Base-by-base conservation (phyloP, 176 grass and related monocot genomes). In the Zoysia japonica region DNA sequence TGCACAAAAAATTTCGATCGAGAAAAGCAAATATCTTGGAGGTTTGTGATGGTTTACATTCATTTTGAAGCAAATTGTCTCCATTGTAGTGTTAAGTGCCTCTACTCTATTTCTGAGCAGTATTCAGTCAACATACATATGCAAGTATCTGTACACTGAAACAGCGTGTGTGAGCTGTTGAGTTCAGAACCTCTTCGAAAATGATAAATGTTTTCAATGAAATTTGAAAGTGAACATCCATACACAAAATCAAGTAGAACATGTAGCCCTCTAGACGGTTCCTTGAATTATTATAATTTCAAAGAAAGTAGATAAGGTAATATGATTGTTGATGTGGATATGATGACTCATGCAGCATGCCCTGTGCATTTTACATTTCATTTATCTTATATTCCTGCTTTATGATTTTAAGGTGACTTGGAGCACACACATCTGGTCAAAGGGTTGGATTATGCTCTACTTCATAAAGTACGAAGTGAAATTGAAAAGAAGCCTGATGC, bases 21-120 rank as follows among this genome's bases (percentile, higher is more conserved):
- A 98, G 90, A 98, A 98, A 60, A 98, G 95, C 92, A 98, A 98
- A 80, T 98, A 98, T 60, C 95, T 98, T 67, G 95, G 95, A 98
- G 95, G 95, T 98, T 54, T 47, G 90, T 81, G 55, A 40, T 45
- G 19, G 7, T 37, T 76, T 65, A 13, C 51, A 74, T 64, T 2
- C 38, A 45, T 45, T 45, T 45, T 45, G 44, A 45, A 45, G 6
- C 3, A 45, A 45, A 45, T 52, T 12, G 1, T 65, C 71, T 14
- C 38, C 17, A 11, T 8, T 72, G 39, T 72, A 3, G 41, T 15
- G 2, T 39, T 37, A 61, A 63, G 3, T 2, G 0, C 28, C 12
- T 69, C 80, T 56, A n/a, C 63, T 11, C 66, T 65, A 48, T 1
- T 47, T 59, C 1, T 40, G 49, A 40, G 41, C 3, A 61, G 37